A percentile compares a stretch with the other conserved stretches of the same genome.
Evolutionary conservation across 345 rosid genomes (phyloP).

Genomic region (Microcos paniculata): DNA sequence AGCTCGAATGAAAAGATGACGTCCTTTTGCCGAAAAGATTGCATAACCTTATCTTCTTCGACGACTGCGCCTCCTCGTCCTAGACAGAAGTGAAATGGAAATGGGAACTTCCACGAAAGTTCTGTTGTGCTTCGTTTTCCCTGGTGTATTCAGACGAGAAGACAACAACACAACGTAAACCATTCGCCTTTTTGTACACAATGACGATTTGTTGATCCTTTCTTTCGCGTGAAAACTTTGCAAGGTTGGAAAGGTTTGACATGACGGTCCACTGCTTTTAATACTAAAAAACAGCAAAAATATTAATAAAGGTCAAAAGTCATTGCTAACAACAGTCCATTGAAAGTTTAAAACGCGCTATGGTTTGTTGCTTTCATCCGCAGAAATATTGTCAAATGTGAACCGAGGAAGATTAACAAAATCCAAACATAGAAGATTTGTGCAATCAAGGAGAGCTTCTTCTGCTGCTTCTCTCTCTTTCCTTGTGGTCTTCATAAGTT

Average conservation of each 20-base stretch:
- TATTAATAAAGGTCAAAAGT: neutral
- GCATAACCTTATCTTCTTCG: neutral
- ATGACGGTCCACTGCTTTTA: neutral
- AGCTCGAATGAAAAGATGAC: neutral
- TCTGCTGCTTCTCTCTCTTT: too few relatives aligned
- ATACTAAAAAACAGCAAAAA: neutral
- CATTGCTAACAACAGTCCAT: neutral
- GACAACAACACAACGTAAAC: neutral
- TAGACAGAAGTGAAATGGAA: neutral
- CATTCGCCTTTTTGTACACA: too few relatives aligned
- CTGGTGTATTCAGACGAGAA: neutral
- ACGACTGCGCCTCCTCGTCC: too few relatives aligned
- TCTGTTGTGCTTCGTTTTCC: neutral
- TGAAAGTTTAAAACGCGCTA: too few relatives aligned
- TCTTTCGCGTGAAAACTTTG: too few relatives aligned
- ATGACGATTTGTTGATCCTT: too few relatives aligned
- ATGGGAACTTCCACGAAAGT: neutral
- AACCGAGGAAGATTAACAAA: neutral
- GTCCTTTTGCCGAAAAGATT: neutral
- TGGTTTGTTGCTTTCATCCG: too few relatives aligned
- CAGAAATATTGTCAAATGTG: neutral
- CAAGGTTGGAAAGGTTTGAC: too few relatives aligned
- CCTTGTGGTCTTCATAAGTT: neutral
- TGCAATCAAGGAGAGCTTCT: too few relatives aligned
- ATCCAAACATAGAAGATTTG: neutral